Evolutionary conservation across 148 eudicot genomes (phyloP).

Genomic region (Selenicereus undatus): DNA sequence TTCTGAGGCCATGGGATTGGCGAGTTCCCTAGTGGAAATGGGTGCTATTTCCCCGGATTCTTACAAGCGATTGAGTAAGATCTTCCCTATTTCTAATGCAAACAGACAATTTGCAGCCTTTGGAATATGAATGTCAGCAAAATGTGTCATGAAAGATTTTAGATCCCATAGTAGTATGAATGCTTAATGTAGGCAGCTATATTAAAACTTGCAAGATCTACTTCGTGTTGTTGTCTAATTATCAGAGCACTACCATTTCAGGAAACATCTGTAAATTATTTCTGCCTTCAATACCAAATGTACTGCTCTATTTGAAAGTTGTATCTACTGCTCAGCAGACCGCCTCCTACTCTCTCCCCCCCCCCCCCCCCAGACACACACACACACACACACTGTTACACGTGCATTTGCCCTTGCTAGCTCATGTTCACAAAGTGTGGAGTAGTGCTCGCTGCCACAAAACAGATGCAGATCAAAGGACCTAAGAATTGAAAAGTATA

Average conservation of each 20-base stretch:
- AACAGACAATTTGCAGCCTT: conserved; percentile 23
- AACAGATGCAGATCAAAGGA: too few relatives aligned
- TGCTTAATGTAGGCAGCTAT: background rate
- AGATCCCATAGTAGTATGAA: background rate
- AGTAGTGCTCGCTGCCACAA: too few relatives aligned
- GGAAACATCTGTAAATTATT: background rate
- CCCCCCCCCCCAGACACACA: too few relatives aligned
- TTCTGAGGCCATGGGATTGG: conserved; percentile 55
- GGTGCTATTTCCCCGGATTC: conserved; percentile 39
- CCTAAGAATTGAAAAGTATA: too few relatives aligned
- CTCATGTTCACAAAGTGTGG: background rate
- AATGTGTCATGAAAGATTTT: conserved; percentile 4
- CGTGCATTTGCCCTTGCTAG: background rate
- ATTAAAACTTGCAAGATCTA: background rate
- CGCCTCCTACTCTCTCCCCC: background rate
- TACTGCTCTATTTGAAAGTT: background rate
- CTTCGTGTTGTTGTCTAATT: background rate
- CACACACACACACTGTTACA: too few relatives aligned
- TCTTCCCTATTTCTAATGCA: conserved; percentile 39
- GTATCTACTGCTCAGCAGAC: background rate
- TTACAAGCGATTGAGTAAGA: conserved; percentile 43
- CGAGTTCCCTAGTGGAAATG: conserved; percentile 32
- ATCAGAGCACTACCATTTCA: background rate
- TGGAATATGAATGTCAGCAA: background rate
- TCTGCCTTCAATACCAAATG: background rate